phyloP scores from a whole-genome alignment of 192 early-diverging fungal species.

The Linnemannia zychae region DNA sequence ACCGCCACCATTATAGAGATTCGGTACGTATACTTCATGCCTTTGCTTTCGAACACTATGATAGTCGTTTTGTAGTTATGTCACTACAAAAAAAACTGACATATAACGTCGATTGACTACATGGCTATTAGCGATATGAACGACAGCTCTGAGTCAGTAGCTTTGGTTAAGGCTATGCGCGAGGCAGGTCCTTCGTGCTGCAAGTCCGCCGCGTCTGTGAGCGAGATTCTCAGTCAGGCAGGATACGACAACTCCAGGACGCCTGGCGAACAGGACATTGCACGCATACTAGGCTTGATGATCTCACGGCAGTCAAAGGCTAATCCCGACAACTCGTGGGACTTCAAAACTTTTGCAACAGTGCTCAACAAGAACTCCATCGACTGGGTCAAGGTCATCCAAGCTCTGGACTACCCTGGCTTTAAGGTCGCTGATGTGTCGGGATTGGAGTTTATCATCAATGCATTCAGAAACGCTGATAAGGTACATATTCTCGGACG shows the following conservation, averaged over 20 bases:
- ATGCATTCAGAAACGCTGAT: slow-evolving; percentile 67
- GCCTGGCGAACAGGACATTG: slow-evolving; percentile 66
- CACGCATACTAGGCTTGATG: slow-evolving; percentile 77
- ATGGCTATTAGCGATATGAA: slow-evolving; percentile 46
- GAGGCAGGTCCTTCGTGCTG: slow-evolving; percentile 69
- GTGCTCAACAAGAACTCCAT: slow-evolving; percentile 62
- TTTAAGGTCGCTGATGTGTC: slow-evolving; percentile 68
- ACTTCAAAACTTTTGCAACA: slow-evolving; percentile 72
- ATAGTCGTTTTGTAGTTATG: too few relatives aligned
- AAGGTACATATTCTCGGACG: slow-evolving; percentile 59
- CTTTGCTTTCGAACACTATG: neutral
- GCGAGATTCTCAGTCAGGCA: slow-evolving; percentile 59
- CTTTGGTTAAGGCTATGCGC: slow-evolving; percentile 60
- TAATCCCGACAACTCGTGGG: slow-evolving; percentile 64
- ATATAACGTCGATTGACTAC: neutral
- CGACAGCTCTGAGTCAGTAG: slow-evolving; percentile 32
- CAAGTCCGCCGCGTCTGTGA: slow-evolving; percentile 53
- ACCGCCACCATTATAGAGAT: slow-evolving; percentile 32
- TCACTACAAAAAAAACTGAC: neutral
- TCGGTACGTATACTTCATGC: slow-evolving; percentile 21
- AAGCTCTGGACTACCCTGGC: slow-evolving; percentile 73
- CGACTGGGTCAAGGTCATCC: slow-evolving; percentile 76
- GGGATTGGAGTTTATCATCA: slow-evolving; percentile 73
- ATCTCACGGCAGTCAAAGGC: slow-evolving; percentile 55
- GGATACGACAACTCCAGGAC: slow-evolving; percentile 44